phyloP scores from a whole-genome alignment of 2,329 filamentous ascomycete species.

The Clarireedia monteithiana region DNA sequence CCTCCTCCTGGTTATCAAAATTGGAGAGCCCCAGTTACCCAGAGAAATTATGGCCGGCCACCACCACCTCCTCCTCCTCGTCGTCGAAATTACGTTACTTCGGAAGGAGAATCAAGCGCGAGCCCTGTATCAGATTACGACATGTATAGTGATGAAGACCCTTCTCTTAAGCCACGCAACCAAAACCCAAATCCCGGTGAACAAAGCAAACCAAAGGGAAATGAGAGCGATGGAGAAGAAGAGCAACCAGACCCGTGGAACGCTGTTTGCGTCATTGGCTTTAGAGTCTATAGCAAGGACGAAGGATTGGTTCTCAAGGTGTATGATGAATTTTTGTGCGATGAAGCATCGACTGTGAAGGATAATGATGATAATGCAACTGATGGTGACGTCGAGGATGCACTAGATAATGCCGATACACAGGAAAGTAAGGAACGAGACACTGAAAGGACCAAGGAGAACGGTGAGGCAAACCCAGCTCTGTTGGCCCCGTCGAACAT shows the following conservation, averaged over 20 bases:
- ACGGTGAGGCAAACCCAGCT: not conserved
- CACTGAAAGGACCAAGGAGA: not conserved
- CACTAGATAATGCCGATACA: constrained; percentile 15
- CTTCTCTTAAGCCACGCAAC: constrained; percentile 41
- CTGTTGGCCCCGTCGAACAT: not conserved
- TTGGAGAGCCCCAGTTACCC: not conserved
- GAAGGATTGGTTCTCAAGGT: constrained; percentile 28
- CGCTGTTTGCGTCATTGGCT: constrained; percentile 35
- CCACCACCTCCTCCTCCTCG: constrained; percentile 28
- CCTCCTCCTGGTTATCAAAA: constrained; percentile 12
- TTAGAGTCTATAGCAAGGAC: constrained; percentile 38
- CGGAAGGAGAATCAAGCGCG: constrained; percentile 49
- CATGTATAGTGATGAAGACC: constrained; percentile 51
- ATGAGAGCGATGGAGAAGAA: constrained; percentile 21
- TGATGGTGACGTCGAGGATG: constrained; percentile 20
- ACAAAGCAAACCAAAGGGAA: constrained; percentile 18
- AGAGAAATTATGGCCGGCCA: not conserved
- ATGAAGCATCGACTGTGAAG: not conserved
- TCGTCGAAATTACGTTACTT: constrained; percentile 28
- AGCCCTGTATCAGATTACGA: constrained; percentile 52
- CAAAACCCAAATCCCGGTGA: constrained; percentile 21
- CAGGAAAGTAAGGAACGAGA: constrained; percentile 9
- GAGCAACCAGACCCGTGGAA: constrained; percentile 36
- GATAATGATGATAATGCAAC: constrained; percentile 11
- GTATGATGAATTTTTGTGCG: constrained; percentile 15